Evolutionary conservation across 768 basidiomycete genomes (phyloP).

Genomic region (Hemileccinum rubropunctum): DNA sequence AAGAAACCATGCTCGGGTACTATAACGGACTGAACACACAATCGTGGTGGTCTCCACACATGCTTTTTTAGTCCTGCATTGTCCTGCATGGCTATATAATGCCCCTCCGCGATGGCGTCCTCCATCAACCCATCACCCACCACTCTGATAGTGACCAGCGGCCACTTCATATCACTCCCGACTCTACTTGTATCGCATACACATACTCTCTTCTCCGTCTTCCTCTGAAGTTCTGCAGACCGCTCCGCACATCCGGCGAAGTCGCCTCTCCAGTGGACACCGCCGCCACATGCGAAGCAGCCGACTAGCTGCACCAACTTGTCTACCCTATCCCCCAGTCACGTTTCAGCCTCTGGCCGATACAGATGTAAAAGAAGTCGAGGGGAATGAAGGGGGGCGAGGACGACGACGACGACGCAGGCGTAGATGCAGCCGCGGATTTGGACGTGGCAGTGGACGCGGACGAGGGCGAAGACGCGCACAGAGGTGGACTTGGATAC

Average conservation of each 20-base stretch:
- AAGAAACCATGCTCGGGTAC: too few relatives aligned
- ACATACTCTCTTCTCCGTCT: not conserved
- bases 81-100: too few relatives aligned
- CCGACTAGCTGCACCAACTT: not conserved
- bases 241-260: not conserved
- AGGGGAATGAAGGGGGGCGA: not conserved
- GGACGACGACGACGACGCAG: not conserved
- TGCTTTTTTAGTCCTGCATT: too few relatives aligned
- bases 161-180: not conserved
- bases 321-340: not conserved
- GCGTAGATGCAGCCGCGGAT: not conserved
- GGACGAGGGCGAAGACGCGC: too few relatives aligned
- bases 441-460: not conserved
- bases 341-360: not conserved
- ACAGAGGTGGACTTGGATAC: not conserved
- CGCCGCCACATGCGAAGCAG: not conserved
- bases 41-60: too few relatives aligned
- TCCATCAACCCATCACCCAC: too few relatives aligned
- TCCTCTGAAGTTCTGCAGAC: not conserved
- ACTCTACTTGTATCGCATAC: not conserved
- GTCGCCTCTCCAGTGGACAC: not conserved
- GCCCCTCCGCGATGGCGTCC: too few relatives aligned
- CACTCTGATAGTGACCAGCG: not conserved
- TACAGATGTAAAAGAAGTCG: not conserved
- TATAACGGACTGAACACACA: too few relatives aligned